Evolutionary conservation across 371 early-diverging fungal species (phyloP).

Genomic region (Blakeslea trispora): DNA sequence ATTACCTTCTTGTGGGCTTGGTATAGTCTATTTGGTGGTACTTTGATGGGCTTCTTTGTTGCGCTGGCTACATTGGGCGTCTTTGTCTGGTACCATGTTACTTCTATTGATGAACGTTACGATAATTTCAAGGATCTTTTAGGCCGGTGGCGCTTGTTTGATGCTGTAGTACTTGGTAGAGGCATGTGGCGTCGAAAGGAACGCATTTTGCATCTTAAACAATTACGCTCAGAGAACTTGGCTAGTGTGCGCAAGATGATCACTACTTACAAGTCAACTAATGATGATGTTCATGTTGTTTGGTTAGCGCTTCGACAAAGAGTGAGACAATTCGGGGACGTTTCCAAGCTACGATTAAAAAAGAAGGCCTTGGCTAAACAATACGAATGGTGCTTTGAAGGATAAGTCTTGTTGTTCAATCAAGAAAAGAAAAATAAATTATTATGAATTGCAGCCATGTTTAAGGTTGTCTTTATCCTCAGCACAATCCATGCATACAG

Average conservation of each 20-base stretch:
- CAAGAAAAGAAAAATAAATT: too few species aligned
- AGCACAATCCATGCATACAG: too few species aligned
- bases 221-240: slow-evolving; percentile 36
- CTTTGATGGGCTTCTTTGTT: slow-evolving; percentile 47
- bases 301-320: slow-evolving; percentile 41
- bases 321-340: slow-evolving; percentile 34
- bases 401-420: neutral
- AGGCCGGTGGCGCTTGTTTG: slow-evolving; percentile 55
- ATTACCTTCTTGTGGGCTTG: slow-evolving; percentile 47
- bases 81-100: slow-evolving; percentile 54
- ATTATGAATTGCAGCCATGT: too few species aligned
- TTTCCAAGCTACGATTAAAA: slow-evolving; percentile 30
- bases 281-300: slow-evolving; percentile 38
- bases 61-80: slow-evolving; percentile 39
- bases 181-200: slow-evolving; percentile 52
- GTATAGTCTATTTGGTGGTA: slow-evolving; percentile 40
- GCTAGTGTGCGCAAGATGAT: slow-evolving; percentile 33
- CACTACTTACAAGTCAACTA: slow-evolving; percentile 30
- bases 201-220: slow-evolving; percentile 42
- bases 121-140: slow-evolving; percentile 48
- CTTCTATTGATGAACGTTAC: slow-evolving; percentile 51
- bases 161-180: slow-evolving; percentile 49
- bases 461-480: too few species aligned
- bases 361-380: slow-evolving; percentile 40
- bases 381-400: slow-evolving; percentile 41